phyloP scores from a whole-genome alignment of 2,329 filamentous ascomycete genomes.

The Sporothrix mexicana region DNA sequence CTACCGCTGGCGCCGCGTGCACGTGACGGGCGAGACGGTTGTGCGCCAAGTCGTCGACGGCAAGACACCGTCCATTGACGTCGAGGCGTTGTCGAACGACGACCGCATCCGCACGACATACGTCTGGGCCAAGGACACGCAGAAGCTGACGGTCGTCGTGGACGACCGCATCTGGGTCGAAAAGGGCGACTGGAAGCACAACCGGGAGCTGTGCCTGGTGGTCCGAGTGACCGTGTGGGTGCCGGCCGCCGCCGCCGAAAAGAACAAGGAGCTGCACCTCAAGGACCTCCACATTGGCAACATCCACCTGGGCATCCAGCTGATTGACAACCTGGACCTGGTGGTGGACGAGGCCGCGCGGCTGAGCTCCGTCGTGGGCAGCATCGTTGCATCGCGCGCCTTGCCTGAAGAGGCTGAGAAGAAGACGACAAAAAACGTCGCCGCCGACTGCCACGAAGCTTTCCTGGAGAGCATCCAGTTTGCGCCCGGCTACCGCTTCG shows the following conservation, averaged over 20 bases:
- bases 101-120: slow-evolving; percentile 47
- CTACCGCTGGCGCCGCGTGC: slow-evolving; percentile 42
- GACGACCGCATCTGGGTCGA: slow-evolving; percentile 29
- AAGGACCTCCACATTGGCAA: slow-evolving; percentile 47
- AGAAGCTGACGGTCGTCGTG: slow-evolving; percentile 47
- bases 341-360: slow-evolving; percentile 41
- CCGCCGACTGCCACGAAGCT: background rate
- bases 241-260: slow-evolving; percentile 44
- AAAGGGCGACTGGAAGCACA: slow-evolving; percentile 33
- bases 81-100: slow-evolving; percentile 56
- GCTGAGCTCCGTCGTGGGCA: slow-evolving; percentile 49
- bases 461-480: background rate
- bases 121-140: slow-evolving; percentile 45
- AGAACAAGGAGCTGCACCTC: slow-evolving; percentile 42
- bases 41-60: slow-evolving; percentile 45
- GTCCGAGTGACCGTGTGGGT: slow-evolving; percentile 56
- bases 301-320: slow-evolving; percentile 49
- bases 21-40: slow-evolving; percentile 54
- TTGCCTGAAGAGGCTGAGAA: background rate
- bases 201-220: slow-evolving; percentile 53
- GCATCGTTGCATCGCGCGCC: slow-evolving; percentile 47
- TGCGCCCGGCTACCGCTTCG: slow-evolving; percentile 48
- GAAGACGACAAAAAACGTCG: background rate
- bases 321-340: slow-evolving; percentile 51
- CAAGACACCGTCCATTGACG: slow-evolving; percentile 46